phyloP scores from a whole-genome alignment of 768 basidiomycete genomes.

The Exidia glandulosa region DNA sequence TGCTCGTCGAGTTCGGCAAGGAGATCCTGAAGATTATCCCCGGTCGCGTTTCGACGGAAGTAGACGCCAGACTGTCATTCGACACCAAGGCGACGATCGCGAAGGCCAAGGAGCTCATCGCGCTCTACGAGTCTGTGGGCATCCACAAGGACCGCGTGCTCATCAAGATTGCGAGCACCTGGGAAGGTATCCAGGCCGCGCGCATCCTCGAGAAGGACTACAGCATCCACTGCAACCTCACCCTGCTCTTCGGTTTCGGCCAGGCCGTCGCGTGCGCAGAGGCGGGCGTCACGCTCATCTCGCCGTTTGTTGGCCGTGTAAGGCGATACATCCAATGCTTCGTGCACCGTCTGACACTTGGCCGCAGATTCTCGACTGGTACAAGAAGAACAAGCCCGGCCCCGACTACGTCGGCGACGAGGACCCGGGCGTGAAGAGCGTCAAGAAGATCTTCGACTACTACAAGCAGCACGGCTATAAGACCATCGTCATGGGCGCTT shows the following conservation, averaged over 20 bases:
- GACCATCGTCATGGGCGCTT: slow-evolving; percentile 99
- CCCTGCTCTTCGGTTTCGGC: slow-evolving; percentile 94
- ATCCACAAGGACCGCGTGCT: slow-evolving; percentile 88
- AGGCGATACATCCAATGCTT: slow-evolving; percentile 21
- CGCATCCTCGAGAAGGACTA: slow-evolving; percentile 88
- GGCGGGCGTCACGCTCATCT: slow-evolving; percentile 96
- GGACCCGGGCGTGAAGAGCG: slow-evolving; percentile 93
- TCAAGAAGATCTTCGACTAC: slow-evolving; percentile 97
- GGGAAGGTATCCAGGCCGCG: slow-evolving; percentile 99
- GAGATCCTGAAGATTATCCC: slow-evolving; percentile 93
- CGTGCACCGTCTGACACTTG: slow-evolving; percentile 7
- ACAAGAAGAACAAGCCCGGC: slow-evolving; percentile 80
- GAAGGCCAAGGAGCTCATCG: slow-evolving; percentile 71
- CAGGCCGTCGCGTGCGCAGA: slow-evolving; percentile 99
- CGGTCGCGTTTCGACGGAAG: slow-evolving; percentile 97
- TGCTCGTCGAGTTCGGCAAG: slow-evolving; percentile 95
- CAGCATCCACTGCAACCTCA: slow-evolving; percentile 96
- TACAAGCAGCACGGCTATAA: slow-evolving; percentile 99
- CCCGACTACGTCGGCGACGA: slow-evolving; percentile 82
- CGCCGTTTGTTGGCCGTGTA: slow-evolving; percentile 97
- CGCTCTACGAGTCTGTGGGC: slow-evolving; percentile 88
- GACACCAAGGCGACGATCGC: slow-evolving; percentile 87
- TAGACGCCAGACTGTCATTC: slow-evolving; percentile 95
- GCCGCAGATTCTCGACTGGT: slow-evolving; percentile 90
- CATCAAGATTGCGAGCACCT: slow-evolving; percentile 99